Percentiles rank a stretch among this genome's conserved stretches.
These are phyloP conservation scores for Zymoseptoria brevis DNA, from an alignment of 2,329 filamentous ascomycete species.

Conservation along the genomic window DNA sequence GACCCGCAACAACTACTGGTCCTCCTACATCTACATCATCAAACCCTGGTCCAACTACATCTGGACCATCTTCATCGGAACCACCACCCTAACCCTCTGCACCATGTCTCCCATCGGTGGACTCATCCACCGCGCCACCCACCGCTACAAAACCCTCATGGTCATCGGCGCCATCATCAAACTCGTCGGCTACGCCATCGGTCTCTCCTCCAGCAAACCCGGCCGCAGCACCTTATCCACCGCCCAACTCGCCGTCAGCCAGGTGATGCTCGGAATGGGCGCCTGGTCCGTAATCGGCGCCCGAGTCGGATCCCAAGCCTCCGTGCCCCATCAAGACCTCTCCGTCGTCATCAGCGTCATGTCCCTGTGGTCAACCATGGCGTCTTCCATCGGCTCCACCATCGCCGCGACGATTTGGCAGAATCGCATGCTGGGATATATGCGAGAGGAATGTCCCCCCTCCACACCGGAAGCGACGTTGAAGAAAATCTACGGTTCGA, in stretches of 20 bases:
- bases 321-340: constrained; percentile 38
- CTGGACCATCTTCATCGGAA: constrained; percentile 37
- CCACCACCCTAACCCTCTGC: constrained; percentile 35
- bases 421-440: constrained; percentile 1
- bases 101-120: constrained; percentile 30
- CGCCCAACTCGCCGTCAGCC: constrained; percentile 29
- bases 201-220: constrained; percentile 20
- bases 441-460: constrained; percentile 4
- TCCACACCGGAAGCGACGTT: not conserved
- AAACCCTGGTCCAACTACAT: constrained; percentile 37
- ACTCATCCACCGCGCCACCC: constrained; percentile 29
- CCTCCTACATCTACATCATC: constrained; percentile 34
- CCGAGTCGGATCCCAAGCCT: constrained; percentile 36
- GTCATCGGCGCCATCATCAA: constrained; percentile 32
- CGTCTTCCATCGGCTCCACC: constrained; percentile 34
- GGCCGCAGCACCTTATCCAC: constrained; percentile 29
- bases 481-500: constrained; percentile 1
- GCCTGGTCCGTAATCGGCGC: constrained; percentile 35
- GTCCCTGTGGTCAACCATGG: constrained; percentile 36
- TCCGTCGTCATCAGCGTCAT: constrained; percentile 34
- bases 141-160: constrained; percentile 39
- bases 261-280: constrained; percentile 34
- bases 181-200: constrained; percentile 33
- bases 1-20: constrained; percentile 14
- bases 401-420: constrained; percentile 20